Percentiles rank a stretch among this genome's conserved stretches.
phyloP scores from a whole-genome alignment of 352 stramenopile species.

The Phytophthora syringae region DNA sequence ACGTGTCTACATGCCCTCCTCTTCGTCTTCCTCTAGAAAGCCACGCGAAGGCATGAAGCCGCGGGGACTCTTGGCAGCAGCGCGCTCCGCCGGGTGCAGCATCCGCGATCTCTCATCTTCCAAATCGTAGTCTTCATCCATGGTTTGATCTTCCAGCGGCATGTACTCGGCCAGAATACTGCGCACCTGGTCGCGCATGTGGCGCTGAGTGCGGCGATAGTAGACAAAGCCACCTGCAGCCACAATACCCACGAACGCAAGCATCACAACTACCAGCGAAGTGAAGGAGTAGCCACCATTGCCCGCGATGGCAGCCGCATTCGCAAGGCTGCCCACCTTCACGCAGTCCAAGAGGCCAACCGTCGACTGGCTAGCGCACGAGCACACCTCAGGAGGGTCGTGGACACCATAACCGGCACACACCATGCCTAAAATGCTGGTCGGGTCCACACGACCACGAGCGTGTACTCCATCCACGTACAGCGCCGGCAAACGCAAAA shows the following conservation, averaged over 20 bases:
- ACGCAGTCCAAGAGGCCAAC: constrained; percentile 71
- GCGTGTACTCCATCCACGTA: constrained; percentile 96
- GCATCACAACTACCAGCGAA: constrained; percentile 87
- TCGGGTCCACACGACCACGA: constrained; percentile 90
- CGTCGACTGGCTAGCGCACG: constrained; percentile 73
- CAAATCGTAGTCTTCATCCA: constrained; percentile 74
- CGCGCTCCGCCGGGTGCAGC: constrained; percentile 73
- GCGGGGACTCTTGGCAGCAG: constrained; percentile 82
- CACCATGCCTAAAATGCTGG: constrained; percentile 86
- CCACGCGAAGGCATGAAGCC: constrained; percentile 87
- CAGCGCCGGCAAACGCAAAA: constrained; percentile 92
- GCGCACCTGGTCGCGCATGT: constrained; percentile 96
- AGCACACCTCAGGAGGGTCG: constrained; percentile 80
- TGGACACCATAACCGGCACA: constrained; percentile 86
- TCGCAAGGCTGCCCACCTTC: constrained; percentile 72
- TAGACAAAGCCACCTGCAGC: constrained; percentile 86
- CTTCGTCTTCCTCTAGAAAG: constrained; percentile 86
- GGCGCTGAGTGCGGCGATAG: constrained; percentile 90
- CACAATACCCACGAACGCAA: constrained; percentile 80
- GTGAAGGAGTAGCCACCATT: constrained; percentile 79
- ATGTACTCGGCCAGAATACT: constrained; percentile 98
- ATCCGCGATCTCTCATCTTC: constrained; percentile 52
- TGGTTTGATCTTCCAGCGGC: constrained; percentile 91
- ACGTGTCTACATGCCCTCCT: constrained; percentile 65
- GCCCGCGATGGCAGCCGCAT: constrained; percentile 57